phyloP scores from a whole-genome alignment of 345 rosid species.

The Raphanus sativus region DNA sequence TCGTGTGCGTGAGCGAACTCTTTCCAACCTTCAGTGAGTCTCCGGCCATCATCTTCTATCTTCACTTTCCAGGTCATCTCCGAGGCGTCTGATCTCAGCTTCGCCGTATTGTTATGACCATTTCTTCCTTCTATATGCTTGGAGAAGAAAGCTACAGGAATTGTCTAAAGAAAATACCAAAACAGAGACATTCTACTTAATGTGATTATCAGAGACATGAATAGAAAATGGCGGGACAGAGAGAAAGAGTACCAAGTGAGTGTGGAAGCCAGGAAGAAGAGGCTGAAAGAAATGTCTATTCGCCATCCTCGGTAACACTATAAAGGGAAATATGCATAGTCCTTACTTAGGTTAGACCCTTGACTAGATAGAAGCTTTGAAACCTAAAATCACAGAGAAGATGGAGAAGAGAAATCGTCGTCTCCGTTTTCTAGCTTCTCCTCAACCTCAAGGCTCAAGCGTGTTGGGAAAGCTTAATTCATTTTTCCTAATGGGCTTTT shows the following conservation, averaged over 20 bases:
- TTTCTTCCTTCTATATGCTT: background rate
- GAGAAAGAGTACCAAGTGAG: conserved; percentile 6
- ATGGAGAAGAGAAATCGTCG: too few relatives aligned
- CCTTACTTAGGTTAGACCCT: background rate
- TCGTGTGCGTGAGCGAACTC: background rate
- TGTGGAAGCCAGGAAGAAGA: conserved; percentile 19
- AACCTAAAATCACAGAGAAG: background rate
- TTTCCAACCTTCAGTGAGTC: conserved; percentile 29
- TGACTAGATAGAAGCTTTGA: background rate
- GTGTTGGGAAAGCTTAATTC: background rate
- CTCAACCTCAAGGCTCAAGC: background rate
- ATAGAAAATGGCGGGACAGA: background rate
- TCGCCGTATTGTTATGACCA: background rate
- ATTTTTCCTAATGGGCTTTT: background rate
- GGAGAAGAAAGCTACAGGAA: conserved; percentile 19
- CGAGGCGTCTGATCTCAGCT: conserved; percentile 16
- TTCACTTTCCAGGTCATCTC: conserved; percentile 22
- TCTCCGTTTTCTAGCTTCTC: background rate
- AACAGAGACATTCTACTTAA: background rate
- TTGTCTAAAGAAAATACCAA: conserved; percentile 4
- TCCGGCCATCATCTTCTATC: conserved; percentile 27
- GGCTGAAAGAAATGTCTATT: conserved; percentile 16
- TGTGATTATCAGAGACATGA: background rate
- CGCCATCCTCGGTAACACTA: background rate
- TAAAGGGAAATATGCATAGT: background rate